phyloP scores from a whole-genome alignment of 768 basidiomycete species.

The Sporobolomyces roseus region DNA sequence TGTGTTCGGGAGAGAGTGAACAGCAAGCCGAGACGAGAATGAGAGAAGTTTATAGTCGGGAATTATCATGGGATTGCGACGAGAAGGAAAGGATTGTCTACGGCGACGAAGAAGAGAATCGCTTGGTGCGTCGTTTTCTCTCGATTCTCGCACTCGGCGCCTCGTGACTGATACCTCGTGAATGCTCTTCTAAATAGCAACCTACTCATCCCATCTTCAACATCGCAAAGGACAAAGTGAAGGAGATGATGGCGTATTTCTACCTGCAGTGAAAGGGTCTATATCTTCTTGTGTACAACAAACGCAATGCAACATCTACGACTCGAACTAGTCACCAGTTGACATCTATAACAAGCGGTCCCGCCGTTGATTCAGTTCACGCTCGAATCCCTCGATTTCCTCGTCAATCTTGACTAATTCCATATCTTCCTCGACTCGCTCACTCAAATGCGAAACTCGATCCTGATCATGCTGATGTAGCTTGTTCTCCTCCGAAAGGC shows the following conservation, averaged over 20 bases:
- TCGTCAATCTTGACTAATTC: neutral
- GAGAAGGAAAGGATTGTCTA: slow-evolving; percentile 64
- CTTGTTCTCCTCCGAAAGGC: slow-evolving; percentile 11
- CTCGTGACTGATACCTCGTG: neutral
- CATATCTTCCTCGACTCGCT: neutral
- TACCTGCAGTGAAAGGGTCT: slow-evolving; percentile 18
- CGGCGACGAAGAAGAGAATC: slow-evolving; percentile 46
- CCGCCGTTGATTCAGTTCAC: slow-evolving; percentile 5
- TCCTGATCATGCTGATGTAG: slow-evolving; percentile 26
- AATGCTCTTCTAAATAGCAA: neutral
- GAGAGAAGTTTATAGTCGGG: slow-evolving; percentile 56
- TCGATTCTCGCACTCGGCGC: too few species aligned
- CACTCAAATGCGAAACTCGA: slow-evolving; percentile 10
- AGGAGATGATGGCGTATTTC: slow-evolving; percentile 27
- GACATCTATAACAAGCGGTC: neutral
- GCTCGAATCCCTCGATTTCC: slow-evolving; percentile 11
- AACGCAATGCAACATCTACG: neutral
- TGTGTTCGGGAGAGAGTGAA: slow-evolving; percentile 44
- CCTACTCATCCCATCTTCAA: slow-evolving; percentile 42
- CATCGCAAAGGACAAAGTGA: slow-evolving; percentile 3
- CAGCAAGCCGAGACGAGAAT: slow-evolving; percentile 50
- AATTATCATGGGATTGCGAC: slow-evolving; percentile 66
- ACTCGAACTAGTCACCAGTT: too few species aligned
- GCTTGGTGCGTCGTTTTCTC: slow-evolving; percentile 46
- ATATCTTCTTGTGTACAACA: neutral